Base-by-base conservation (phyloP, 2,329 filamentous ascomycete genomes). In the Ophiostoma angusticollis region DNA sequence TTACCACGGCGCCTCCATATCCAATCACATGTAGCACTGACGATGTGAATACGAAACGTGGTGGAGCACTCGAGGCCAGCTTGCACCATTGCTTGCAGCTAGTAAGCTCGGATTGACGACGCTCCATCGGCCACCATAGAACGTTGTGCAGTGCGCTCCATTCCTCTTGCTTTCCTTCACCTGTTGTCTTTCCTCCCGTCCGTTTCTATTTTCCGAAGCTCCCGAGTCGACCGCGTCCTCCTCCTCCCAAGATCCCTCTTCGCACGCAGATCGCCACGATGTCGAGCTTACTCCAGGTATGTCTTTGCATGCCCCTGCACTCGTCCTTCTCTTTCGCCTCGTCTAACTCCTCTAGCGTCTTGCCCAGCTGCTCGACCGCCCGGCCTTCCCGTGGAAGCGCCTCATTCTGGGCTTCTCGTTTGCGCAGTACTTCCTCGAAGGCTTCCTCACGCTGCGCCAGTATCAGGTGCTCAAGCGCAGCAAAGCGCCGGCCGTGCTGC, bases 361-460 rank as follows among this genome's bases (percentile, higher is more conserved):
- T 50, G 84, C 85, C 56, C 76, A 75, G 60, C 78, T 82, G 61
- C 80, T 96, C 53, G 91, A 98, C 67, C 78, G 84, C 55, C 87
- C 89, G 42, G 69, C 84, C 55, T 94, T 96, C 66, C 89, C 91
- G 40, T 98, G 91, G 91, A 98, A 95, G 75, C 82, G 78, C 58
- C 77, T 98, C 52, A 87, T 98, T 53, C 74, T 96, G 51, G 84
- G 86, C 53, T 98, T 98, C 66, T 93, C 86, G 22, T 59, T 96
- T 52, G 85, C 82, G 45, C 85, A 98, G 58, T 96, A 84, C 59
- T 64, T 85, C 39, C 79, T 98, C 55, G 91, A 98, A 60, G 78
- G 84, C 31, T 84, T 89, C 63, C 77, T 98, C 38, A 85, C 85
- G 19, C 67, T 84, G 50, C 84, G 91, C 42, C 91, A 98, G 60